Percentiles rank a stretch among this genome's conserved stretches.
phyloP scores from a whole-genome alignment of 768 basidiomycete species.

The Hebeloma cylindrosporum region DNA sequence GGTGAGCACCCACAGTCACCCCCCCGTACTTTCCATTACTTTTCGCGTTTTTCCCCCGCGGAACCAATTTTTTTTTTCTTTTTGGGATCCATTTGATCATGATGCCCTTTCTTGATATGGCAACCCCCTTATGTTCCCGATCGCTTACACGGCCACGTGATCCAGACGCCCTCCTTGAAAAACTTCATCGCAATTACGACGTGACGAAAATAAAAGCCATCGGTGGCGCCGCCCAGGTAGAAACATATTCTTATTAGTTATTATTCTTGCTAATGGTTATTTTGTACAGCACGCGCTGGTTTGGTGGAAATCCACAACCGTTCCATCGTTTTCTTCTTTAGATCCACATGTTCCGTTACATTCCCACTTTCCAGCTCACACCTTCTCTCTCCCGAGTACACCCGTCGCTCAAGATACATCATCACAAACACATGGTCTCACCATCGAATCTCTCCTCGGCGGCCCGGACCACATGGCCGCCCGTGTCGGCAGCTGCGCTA shows the following conservation, averaged over 20 bases:
- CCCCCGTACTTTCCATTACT: slow-evolving; percentile 5
- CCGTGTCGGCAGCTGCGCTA: slow-evolving; percentile 72
- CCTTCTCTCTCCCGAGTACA: slow-evolving; percentile 71
- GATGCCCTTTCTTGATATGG: slow-evolving; percentile 30
- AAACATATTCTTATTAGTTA: neutral
- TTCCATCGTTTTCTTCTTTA: slow-evolving; percentile 69
- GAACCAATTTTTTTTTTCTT: slow-evolving; percentile 65
- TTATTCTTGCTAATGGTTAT: slow-evolving; percentile 4
- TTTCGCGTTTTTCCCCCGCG: slow-evolving; percentile 36
- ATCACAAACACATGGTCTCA: slow-evolving; percentile 73
- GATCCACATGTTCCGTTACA: slow-evolving; percentile 72
- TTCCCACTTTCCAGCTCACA: slow-evolving; percentile 63
- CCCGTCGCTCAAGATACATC: slow-evolving; percentile 80
- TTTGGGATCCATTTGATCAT: slow-evolving; percentile 31
- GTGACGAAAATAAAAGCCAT: slow-evolving; percentile 70
- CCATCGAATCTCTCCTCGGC: slow-evolving; percentile 73
- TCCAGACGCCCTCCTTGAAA: slow-evolving; percentile 75
- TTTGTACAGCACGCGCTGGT: slow-evolving; percentile 65
- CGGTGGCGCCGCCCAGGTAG: slow-evolving; percentile 78
- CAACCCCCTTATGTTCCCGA: slow-evolving; percentile 31
- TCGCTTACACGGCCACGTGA: slow-evolving; percentile 28
- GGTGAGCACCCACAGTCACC: slow-evolving; percentile 47
- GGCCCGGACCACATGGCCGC: slow-evolving; percentile 77
- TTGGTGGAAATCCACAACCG: slow-evolving; percentile 83
- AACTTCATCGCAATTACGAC: slow-evolving; percentile 69